Base-by-base conservation (phyloP, 495 filamentous ascomycete genomes). In the Hypoxylon fragiforme region DNA sequence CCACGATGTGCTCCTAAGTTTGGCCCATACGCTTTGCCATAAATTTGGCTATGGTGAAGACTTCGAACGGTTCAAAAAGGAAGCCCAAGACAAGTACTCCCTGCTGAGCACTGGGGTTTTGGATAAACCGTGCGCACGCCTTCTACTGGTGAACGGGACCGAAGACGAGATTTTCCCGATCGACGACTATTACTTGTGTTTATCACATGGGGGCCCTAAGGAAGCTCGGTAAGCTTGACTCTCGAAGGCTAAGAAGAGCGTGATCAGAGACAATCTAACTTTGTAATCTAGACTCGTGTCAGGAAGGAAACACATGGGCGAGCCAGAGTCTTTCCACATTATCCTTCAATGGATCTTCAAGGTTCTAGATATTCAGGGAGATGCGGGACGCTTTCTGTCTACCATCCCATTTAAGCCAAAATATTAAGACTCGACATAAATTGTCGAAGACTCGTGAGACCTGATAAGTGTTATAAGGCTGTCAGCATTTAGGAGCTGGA, bases 161-260 rank as follows among this genome's bases (percentile, higher is more conserved):
- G 72, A 80, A 47, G 85, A 88, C 51, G 84, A 82, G 43, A 79
- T 89, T 13, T 85, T 88, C 55, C 87, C 87, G 0, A 83, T 90
- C 38, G 86, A 89, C 57, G 85, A 90, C 62, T 82, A 74, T 47
- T 77, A 77, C 44, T 66, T 81, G 38, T 77, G 77, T 7, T 66
- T 87, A 43, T 77, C 82, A 52, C 77, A 85, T 50, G 85, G 84
- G 1, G 69, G 70, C 34, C 77, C 81, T 8, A 91, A 89, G 72
- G 82, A 88, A 66, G 82, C 74, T 35, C 70, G 84, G 67, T 74
- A 41, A 43, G 54, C 57, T 40, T 6, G 30, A n/a, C n/a, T n/a
- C 7, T 13, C 1, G 3, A 21, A 12, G 35, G 8, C 5, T 38
- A 21, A 26, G n/a, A 13, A 13, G 6, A 35, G n/a, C 12, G 7